Evolutionary conservation across 352 stramenopile species (phyloP), one percentile per base, ranked within the genome.

Genomic region (Phytophthora sp.): DNA sequence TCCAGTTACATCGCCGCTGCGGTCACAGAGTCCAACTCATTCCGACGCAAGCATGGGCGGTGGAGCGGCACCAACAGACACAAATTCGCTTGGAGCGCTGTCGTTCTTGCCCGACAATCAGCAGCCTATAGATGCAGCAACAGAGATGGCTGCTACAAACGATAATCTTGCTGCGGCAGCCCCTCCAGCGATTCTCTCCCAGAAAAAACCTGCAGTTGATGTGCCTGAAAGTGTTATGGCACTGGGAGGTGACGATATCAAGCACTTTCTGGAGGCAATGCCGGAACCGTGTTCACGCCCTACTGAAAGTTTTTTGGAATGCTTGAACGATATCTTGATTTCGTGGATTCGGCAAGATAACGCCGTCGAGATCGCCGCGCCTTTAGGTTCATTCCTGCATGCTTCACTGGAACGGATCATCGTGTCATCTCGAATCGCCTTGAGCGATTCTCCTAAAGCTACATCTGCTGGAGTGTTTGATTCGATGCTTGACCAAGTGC

Each of bases 271-370:
- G 59, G 69, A 92, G 32, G 79, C 76, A 63, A 80, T 92, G 45
- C 80, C 79, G 3, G 77, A 89, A 26, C 82, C 82, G 4, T 84
- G 72, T 26, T 85, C 74, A 9, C 68, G 77, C 20, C 82, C 82
- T 0, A 86, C 82, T 0, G 82, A 94, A 49, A 82, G 76, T 20
- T 94, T 94, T 43, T 44, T 94, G 17, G 83, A 92, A 59, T 89
- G 78, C 7, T 65, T 94, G 31, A 94, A 94, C 51, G 84, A 94
- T 51, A 89, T 93, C 65, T 63, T 93, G 17, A 91, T 91, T 62
- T 91, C 77, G 26, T 94, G 85, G 85, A 91, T 89, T 63, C 82
- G 83, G 3, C 80, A 90, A 69, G 73, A 88, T 30, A 94, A 89
- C 42, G 82, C 82, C 1, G 67, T 88, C 8, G 83, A 91, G 43